Base-by-base conservation (phyloP, 2,329 filamentous ascomycete genomes). In the Colletotrichum lindemuthianum region DNA sequence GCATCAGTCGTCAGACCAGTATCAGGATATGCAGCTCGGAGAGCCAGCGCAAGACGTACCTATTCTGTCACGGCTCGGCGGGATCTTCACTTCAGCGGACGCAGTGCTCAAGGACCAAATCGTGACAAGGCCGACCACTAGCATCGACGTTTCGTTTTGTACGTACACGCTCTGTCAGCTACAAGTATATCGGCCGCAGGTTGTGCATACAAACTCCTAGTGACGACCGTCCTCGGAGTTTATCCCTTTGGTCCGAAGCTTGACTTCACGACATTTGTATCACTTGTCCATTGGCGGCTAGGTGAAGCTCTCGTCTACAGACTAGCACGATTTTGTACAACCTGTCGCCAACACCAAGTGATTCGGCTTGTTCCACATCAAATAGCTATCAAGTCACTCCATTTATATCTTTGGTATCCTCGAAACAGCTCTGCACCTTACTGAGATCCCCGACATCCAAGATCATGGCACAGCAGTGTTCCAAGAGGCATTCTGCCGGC, bases 381-480 rank as follows among this genome's bases (percentile, higher is more conserved):
- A n/a, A n/a, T n/a, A n/a, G 24, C 24, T 5, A 24, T 5, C 24
- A 24, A 5, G 24, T 4, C 24, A 24, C 24, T 24, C 24, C 24
- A 4, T 24, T 24, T 5, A 24, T 13, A 36, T 37, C 32, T 3
- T 43, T 43, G 36, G 24, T 24, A 24, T 16, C n/a, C 15, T 32
- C 15, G 12, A 10, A 51, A 15, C 24, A 36, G 15, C 36, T 10
- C 55, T 44, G 45, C 32, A n/a, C 39, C n/a, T 24, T 52, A 39
- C 58, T 41, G 34, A 51, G 13, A 33, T 8, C 48, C 41, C 41
- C 32, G 41, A 32, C 1, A 48, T 13, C 16, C 63, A 47, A 65
- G 51, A 33, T 57, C 58, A 79, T 81, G 77, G 69, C 76, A 34
- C 69, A 72, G 41, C 72, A 75, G 50, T 73, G 71, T 45, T 68